These are phyloP conservation scores for Selenicereus undatus DNA, from an alignment of 148 eudicot species.

Conservation along the genomic window DNA sequence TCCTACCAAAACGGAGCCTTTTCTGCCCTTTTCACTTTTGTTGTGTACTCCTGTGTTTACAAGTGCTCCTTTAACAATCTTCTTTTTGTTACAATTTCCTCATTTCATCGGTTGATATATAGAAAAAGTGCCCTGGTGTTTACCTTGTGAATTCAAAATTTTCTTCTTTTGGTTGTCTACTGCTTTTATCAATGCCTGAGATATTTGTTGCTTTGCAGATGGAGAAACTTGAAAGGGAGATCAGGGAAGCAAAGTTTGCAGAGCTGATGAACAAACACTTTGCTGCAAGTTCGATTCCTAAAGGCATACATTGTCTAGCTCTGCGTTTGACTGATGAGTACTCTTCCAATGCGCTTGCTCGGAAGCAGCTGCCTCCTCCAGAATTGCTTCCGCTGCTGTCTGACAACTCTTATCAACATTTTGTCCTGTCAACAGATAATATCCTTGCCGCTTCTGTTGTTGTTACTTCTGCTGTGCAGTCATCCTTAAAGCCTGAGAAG, in stretches of 20 bases:
- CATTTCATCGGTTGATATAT: background rate
- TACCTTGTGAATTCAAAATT: background rate
- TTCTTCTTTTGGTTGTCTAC: background rate
- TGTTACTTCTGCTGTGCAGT: constrained; percentile 75
- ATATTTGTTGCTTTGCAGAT: constrained; percentile 47
- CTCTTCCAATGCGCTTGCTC: constrained; percentile 98
- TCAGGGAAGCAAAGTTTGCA: constrained; percentile 84
- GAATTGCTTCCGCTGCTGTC: constrained; percentile 86
- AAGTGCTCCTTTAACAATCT: background rate
- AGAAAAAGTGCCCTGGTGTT: background rate
- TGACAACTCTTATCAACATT: constrained; percentile 83
- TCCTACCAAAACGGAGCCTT: background rate
- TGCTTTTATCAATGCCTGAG: background rate
- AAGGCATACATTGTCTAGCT: constrained; percentile 93
- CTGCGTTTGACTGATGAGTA: constrained; percentile 96
- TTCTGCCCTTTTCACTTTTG: background rate
- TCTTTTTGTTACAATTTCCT: background rate
- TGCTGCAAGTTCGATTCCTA: constrained; percentile 94
- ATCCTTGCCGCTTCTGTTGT: constrained; percentile 97
- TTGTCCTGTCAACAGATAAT: constrained; percentile 83
- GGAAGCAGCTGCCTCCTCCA: constrained; percentile 92
- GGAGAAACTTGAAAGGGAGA: constrained; percentile 89
- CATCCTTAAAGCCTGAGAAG: constrained; percentile 68
- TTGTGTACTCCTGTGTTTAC: background rate
- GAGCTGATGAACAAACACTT: constrained; percentile 96